A percentile compares a stretch with the other conserved stretches of the same genome.
Evolutionary conservation across 2,329 filamentous ascomycete genomes (phyloP).

Genomic region (Colletotrichum paranaense): DNA sequence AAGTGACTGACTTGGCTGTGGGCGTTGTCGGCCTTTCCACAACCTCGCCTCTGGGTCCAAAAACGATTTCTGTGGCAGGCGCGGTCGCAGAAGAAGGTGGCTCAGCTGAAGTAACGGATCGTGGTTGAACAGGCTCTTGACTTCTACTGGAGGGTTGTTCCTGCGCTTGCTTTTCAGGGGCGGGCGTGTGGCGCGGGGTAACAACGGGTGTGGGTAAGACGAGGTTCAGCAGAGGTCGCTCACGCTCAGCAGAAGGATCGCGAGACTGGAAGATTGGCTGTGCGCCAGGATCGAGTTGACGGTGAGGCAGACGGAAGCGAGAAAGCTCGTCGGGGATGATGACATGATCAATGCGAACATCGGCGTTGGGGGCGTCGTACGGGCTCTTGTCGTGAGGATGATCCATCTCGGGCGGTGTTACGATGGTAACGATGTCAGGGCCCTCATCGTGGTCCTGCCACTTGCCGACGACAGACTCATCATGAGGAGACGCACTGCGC

Average conservation of each 20-base stretch:
- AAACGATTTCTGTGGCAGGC: slow-evolving; percentile 48
- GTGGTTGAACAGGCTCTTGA: slow-evolving; percentile 11
- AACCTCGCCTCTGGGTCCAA: slow-evolving; percentile 55
- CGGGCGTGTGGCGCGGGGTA: slow-evolving; percentile 54
- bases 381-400: slow-evolving; percentile 57
- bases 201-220: slow-evolving; percentile 69
- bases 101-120: not conserved
- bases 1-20: slow-evolving; percentile 69
- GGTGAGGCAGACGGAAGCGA: slow-evolving; percentile 45
- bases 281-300: slow-evolving; percentile 41
- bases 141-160: slow-evolving; percentile 34
- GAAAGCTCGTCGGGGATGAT: slow-evolving; percentile 64
- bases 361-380: slow-evolving; percentile 71
- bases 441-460: slow-evolving; percentile 54
- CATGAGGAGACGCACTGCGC: slow-evolving; percentile 60
- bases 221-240: slow-evolving; percentile 69
- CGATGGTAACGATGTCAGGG: slow-evolving; percentile 56
- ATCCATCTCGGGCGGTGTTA: slow-evolving; percentile 66
- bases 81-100: slow-evolving; percentile 38
- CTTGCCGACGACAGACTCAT: slow-evolving; percentile 66
- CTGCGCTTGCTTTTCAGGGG: slow-evolving; percentile 39
- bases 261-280: slow-evolving; percentile 54
- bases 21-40: slow-evolving; percentile 56
- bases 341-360: slow-evolving; percentile 70
- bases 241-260: slow-evolving; percentile 65